Evolutionary conservation across 768 basidiomycete species (phyloP).

Genomic region (Hortiboletus campestris): DNA sequence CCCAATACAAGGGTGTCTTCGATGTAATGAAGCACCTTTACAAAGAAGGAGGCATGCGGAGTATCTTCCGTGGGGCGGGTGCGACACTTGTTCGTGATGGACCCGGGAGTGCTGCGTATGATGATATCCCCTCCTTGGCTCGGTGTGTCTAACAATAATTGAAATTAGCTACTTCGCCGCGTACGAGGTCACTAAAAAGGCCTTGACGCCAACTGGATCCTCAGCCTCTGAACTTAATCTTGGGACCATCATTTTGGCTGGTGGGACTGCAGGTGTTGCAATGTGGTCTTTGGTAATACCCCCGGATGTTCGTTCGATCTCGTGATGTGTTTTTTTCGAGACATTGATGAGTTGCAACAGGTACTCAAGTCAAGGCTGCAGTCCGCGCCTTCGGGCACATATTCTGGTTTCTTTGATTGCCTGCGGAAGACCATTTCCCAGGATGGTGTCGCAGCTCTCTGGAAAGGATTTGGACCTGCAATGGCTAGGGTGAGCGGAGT

Average conservation of each 20-base stretch:
- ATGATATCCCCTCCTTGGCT: slow-evolving; percentile 13
- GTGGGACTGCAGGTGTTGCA: slow-evolving; percentile 91
- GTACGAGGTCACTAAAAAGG: slow-evolving; percentile 91
- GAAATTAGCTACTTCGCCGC: slow-evolving; percentile 85
- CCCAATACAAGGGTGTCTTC: slow-evolving; percentile 83
- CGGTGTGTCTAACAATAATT: neutral
- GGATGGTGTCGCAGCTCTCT: slow-evolving; percentile 84
- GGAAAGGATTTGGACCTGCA: slow-evolving; percentile 97
- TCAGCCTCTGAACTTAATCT: slow-evolving; percentile 82
- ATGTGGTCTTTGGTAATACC: slow-evolving; percentile 99
- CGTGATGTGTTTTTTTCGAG: neutral
- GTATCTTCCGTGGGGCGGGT: slow-evolving; percentile 87
- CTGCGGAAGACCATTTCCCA: slow-evolving; percentile 85
- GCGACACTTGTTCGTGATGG: slow-evolving; percentile 96
- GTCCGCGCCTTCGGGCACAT: slow-evolving; percentile 96
- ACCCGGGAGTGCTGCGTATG: slow-evolving; percentile 94
- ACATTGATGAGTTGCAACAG: slow-evolving; percentile 40
- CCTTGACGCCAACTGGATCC: slow-evolving; percentile 75
- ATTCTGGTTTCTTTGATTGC: slow-evolving; percentile 92
- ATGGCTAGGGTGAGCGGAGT: slow-evolving; percentile 74
- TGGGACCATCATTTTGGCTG: slow-evolving; percentile 83
- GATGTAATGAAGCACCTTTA: slow-evolving; percentile 92
- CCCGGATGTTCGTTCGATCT: slow-evolving; percentile 70
- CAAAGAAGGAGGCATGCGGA: slow-evolving; percentile 87
- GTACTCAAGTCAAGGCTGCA: slow-evolving; percentile 95